A percentile compares a stretch with the other conserved stretches of the same genome.
phyloP scores from a whole-genome alignment of 805 yeast genomes.

The Candida methanosorbosa region DNA sequence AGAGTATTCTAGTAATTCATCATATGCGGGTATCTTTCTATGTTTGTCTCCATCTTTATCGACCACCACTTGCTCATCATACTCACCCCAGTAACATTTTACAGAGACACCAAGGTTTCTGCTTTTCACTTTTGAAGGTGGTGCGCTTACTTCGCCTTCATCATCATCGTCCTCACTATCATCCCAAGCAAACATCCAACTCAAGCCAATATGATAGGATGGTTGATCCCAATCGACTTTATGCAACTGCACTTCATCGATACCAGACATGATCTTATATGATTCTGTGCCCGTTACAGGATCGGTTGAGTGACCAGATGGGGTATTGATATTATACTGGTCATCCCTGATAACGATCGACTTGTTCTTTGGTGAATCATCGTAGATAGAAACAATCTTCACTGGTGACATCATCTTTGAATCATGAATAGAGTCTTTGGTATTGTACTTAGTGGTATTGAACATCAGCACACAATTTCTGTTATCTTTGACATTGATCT shows the following conservation, averaged over 20 bases:
- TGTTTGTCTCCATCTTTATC: constrained; percentile 30
- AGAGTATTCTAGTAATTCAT: constrained; percentile 58
- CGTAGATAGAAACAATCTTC: constrained; percentile 46
- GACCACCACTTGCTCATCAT: constrained; percentile 34
- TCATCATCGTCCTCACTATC: constrained; percentile 28
- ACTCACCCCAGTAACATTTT: constrained; percentile 75
- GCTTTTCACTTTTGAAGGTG: constrained; percentile 15
- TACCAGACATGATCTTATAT: constrained; percentile 52
- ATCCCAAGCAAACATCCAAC: constrained; percentile 56
- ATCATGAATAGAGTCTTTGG: constrained; percentile 19
- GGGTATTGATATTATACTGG: constrained; percentile 15
- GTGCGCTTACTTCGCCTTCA: too few species aligned
- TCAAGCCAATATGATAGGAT: constrained; percentile 51
- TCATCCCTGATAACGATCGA: too few species aligned
- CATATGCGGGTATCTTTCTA: constrained; percentile 56
- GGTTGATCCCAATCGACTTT: constrained; percentile 51
- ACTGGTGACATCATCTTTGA: constrained; percentile 46
- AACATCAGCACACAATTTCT: constrained; percentile 59
- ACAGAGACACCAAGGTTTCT: constrained; percentile 44
- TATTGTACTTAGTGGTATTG: constrained; percentile 35
- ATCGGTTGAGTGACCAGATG: constrained; percentile 38
- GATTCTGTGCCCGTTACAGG: constrained; percentile 21
- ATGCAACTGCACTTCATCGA: constrained; percentile 55
- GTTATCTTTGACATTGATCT: constrained; percentile 49
- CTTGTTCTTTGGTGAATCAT: constrained; percentile 3